Base-by-base conservation (phyloP, 805 yeast genomes). In the Cyberlindnera maritima region DNA sequence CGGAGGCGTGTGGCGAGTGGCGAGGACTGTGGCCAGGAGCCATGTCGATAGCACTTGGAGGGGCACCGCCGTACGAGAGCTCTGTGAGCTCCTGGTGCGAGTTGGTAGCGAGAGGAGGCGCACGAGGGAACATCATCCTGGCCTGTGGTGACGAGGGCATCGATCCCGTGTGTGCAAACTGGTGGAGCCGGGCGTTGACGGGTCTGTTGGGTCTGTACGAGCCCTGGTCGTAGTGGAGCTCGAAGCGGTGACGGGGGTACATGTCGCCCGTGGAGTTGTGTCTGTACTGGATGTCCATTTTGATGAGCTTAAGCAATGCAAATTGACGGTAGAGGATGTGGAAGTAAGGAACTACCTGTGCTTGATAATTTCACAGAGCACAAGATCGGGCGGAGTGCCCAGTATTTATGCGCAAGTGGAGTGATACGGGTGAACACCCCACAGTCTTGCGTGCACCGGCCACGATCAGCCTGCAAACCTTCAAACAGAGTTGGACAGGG, bases 191-290 rank as follows among this genome's bases (percentile, higher is more conserved):
- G 14, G 56, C 56, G 15, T 36, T 43, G 18, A 52, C 34, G 7
- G 56, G 56, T 21, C 52, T 42, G 48, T 52, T 49, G 12, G 56
- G 56, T 29, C 44, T 36, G 33, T 41, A 49, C 11, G 50, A 34
- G 20, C 35, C 42, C 23, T 40, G 45, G 32, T 52, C 56, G 21
- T 42, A 52, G 43, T 43, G 52, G 13, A 52, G 43, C 36, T 49
- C 56, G 23, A 52, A 52, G 37, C 36, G 41, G 43, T 43, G 44
- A 18, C 44, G 41, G 17, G 25, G 25, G 35, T n/a, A 31, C 18
- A 46, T 21, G 29, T 32, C 37, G 17, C 49, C 50, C 3, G 47
- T 41, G 32, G 55, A 46, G 40, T 36, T 28, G 47, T 48, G 52
- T 36, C 55, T 46, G 31, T 48, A 31, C 26, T 44, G 46, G 38